Evolutionary conservation across 176 grass and related monocot species (phyloP).

Genomic region (Oryza glumipatula): DNA sequence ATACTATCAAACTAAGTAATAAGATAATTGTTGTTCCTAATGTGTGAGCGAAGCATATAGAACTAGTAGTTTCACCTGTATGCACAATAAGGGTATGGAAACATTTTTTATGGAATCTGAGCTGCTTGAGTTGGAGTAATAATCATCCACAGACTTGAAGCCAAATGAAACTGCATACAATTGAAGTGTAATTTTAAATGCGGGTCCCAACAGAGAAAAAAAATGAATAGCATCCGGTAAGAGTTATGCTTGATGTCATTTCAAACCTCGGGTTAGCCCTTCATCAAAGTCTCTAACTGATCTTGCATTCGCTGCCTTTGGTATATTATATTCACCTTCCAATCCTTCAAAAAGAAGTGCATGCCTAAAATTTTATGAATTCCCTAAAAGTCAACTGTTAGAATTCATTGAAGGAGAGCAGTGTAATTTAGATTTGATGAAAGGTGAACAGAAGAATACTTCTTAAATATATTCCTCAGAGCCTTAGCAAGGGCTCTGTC

Average conservation of each 20-base stretch:
- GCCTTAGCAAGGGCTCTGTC: slow-evolving; percentile 78
- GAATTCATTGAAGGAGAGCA: slow-evolving; percentile 10
- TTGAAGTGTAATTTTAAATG: slow-evolving; percentile 29
- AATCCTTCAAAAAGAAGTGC: slow-evolving; percentile 80
- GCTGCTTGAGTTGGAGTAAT: slow-evolving; percentile 93
- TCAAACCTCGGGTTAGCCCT: slow-evolving; percentile 84
- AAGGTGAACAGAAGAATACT: slow-evolving; percentile 52
- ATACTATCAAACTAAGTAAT: slow-evolving; percentile 17
- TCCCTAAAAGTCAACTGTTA: slow-evolving; percentile 47
- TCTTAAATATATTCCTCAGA: slow-evolving; percentile 74
- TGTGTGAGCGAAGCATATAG: slow-evolving; percentile 13
- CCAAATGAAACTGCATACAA: slow-evolving; percentile 90
- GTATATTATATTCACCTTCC: slow-evolving; percentile 84
- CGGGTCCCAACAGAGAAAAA: slow-evolving; percentile 5
- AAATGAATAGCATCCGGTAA: neutral
- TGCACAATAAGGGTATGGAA: slow-evolving; percentile 84
- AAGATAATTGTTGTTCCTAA: slow-evolving; percentile 8
- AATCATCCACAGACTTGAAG: slow-evolving; percentile 98
- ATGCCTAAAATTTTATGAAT: slow-evolving; percentile 67
- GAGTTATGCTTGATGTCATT: slow-evolving; percentile 2
- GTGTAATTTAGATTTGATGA: slow-evolving; percentile 32
- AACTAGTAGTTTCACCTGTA: slow-evolving; percentile 69
- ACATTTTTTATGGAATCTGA: slow-evolving; percentile 89
- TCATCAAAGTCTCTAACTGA: slow-evolving; percentile 94
- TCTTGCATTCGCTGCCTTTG: slow-evolving; percentile 75